Evolutionary conservation across 257 asterid genomes (phyloP), one percentile per base, ranked within the genome.

Genomic region (Cordia subcordata): DNA sequence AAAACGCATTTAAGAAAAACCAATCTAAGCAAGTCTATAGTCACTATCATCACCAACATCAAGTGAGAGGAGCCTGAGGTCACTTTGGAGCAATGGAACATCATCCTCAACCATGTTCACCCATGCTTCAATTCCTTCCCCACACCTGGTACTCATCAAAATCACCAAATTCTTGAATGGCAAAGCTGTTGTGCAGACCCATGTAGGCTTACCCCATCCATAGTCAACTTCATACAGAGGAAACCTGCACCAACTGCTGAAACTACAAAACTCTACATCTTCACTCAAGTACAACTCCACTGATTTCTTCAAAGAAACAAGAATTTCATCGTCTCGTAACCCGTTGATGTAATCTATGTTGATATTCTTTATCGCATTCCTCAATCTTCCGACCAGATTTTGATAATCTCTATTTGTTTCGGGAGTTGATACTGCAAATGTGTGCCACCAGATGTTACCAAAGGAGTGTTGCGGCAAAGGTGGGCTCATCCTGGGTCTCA

Each of bases 111-210:
- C 73, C 66, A 74, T 46, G 71, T 69, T 79, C 17, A 75, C 54
- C 81, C 79, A 76, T 18, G 76, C 85, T 47, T 79, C 88, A 5
- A 79, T 73, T 22, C 81, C 88, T 12, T 82, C 76, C 33, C 85
- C 88, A 49, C 45, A 42, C n/a, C 56, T 69, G 0, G 74, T 75
- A 27, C 60, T 61, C 75, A 73, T 66, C 51, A 42, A 81, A 57
- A 75, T 62, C 8, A 54, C 70, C 1, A 59, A 15, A 55, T 77
- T 75, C 55, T 77, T 71, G 61, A 47, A 61, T 1, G 70, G 71
- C 42, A 75, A 44, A 0, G 71, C 40, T 4, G 75, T 64, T 5
- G 80, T 27, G 6, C 35, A 64, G 0, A 55, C 75, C 83, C 85
- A 69, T 39, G 16, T 37, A 4, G 85, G 85, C 69, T 53, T 65